Evolutionary conservation across 2,329 filamentous ascomycete genomes (phyloP), one percentile per base, ranked within the genome.

Genomic region (Cucurbitaria berberidis): DNA sequence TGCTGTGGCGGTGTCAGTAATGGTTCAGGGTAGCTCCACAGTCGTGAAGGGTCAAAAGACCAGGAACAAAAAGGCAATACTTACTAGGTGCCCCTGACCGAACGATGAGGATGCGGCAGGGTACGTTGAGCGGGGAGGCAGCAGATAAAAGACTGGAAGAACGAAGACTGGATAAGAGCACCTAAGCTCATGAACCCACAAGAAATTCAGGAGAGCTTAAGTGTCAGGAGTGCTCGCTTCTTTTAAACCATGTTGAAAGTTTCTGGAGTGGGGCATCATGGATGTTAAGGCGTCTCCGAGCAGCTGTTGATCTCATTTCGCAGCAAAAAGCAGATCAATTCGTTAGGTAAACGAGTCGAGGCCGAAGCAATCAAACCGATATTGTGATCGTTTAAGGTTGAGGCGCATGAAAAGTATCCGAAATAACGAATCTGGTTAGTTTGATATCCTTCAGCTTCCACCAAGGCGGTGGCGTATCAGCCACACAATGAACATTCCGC

Each of bases 381-480:
- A 30, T 15, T 30, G 29, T 30, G 29, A 30, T 30, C 3, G 29
- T 30, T 30, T 11, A 11, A 30, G 29, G 29, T 38, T 18, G n/a
- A 26, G 32, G 22, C 36, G 35, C 36, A 30, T 11, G 11, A 41
- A 22, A 38, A n/a, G 35, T 15, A 18, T 41, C 9, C 15, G 29
- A 30, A 41, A n/a, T 30, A 26, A 10, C 42, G n/a, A 34, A 16
- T 15, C 16, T 8, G 22, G 36, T 30, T 36, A 30, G 22, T 21
- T 45, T 40, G 45, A 42, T 49, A 22, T 53, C 42, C 9, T 53
- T 44, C 54, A 57, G 49, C 49, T 57, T 42, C 27, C 42, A 53
- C 50, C 13, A 21, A 32, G 11, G n/a, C 19, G 7, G n/a, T 38
- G 19, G 32, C 32, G 35, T 18, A 22, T 22, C 45, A 48, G 51